phyloP scores from a whole-genome alignment of 177 flowering plant genomes.

The Tripterygium wilfordii region DNA sequence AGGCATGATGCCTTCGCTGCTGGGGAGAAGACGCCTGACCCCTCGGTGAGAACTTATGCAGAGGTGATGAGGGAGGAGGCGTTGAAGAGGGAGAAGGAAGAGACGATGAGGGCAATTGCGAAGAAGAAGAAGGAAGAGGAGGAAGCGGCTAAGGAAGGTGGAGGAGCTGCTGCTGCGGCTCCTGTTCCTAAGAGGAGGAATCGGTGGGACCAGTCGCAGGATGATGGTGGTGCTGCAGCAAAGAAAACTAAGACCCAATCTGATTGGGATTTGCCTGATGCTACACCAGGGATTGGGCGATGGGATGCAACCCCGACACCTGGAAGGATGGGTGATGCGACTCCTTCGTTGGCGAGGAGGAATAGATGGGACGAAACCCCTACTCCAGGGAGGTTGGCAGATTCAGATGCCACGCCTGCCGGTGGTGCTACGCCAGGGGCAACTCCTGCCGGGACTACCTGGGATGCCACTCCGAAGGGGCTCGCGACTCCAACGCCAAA shows the following conservation, averaged over 20 bases:
- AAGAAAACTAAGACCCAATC: slow-evolving; percentile 69
- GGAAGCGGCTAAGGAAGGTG: slow-evolving; percentile 39
- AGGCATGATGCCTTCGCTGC: slow-evolving; percentile 81
- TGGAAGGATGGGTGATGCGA: slow-evolving; percentile 89
- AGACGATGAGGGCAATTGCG: slow-evolving; percentile 57
- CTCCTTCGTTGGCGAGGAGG: slow-evolving; percentile 82
- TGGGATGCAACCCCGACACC: slow-evolving; percentile 90
- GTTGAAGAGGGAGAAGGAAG: slow-evolving; percentile 73
- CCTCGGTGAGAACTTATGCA: slow-evolving; percentile 68
- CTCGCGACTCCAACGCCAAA: slow-evolving; percentile 94
- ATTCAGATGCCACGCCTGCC: slow-evolving; percentile 85
- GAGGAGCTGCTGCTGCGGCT: slow-evolving; percentile 22
- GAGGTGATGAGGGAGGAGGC: slow-evolving; percentile 89
- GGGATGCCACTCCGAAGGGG: slow-evolving; percentile 99
- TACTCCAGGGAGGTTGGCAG: slow-evolving; percentile 86
- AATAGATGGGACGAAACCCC: slow-evolving; percentile 99
- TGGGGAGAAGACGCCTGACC: slow-evolving; percentile 90
- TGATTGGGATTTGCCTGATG: slow-evolving; percentile 95
- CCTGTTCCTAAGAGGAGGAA: slow-evolving; percentile 13
- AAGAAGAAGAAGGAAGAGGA: slow-evolving; percentile 90
- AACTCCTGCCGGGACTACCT: slow-evolving; percentile 94
- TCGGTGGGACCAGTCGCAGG: slow-evolving; percentile 33
- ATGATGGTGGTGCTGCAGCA: slow-evolving; percentile 27
- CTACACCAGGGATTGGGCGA: slow-evolving; percentile 81
- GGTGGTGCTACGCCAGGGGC: slow-evolving; percentile 96